These are phyloP conservation scores for Penicillium sclerotiorum DNA, from an alignment of 2,329 filamentous ascomycete species.

Conservation along the genomic window DNA sequence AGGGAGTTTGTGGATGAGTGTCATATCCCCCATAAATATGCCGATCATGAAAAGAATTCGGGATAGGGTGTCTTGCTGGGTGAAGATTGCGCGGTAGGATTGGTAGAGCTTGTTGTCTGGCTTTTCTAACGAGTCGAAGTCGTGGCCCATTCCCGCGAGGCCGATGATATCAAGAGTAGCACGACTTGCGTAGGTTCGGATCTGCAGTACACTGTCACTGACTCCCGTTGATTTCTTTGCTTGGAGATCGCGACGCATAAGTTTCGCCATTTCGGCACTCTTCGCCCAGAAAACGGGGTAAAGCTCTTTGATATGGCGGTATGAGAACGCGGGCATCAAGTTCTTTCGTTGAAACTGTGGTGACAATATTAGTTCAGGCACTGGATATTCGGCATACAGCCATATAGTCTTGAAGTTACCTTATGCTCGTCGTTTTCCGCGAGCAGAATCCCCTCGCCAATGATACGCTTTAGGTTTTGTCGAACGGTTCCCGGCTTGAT, in stretches of 20 bases:
- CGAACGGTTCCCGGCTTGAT: constrained; percentile 61
- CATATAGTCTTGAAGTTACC: no score
- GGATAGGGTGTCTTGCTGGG: constrained; percentile 15
- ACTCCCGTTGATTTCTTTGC: constrained; percentile 38
- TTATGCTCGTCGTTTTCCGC: constrained; percentile 93
- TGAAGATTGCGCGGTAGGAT: constrained; percentile 33
- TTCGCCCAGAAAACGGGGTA: constrained; percentile 86
- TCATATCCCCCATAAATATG: constrained; percentile 62
- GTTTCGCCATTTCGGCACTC: constrained; percentile 65
- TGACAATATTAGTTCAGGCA: background rate
- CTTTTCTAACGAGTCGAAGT: constrained; percentile 68
- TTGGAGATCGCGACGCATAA: constrained; percentile 55
- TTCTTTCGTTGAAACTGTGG: constrained; percentile 66
- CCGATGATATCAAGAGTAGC: constrained; percentile 77
- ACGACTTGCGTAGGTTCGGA: constrained; percentile 66
- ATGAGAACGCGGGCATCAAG: constrained; percentile 81
- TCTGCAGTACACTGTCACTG: constrained; percentile 55
- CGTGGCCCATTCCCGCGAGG: constrained; percentile 68
- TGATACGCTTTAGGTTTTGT: constrained; percentile 36
- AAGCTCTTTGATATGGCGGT: constrained; percentile 79
- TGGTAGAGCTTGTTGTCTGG: constrained; percentile 60
- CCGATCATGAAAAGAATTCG: constrained; percentile 60
- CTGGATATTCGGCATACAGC: background rate
- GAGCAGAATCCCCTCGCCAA: constrained; percentile 59
- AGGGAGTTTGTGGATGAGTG: constrained; percentile 66